phyloP scores from a whole-genome alignment of 202 grass and related monocot genomes.

The Schoenoplectus tabernaemontani region DNA sequence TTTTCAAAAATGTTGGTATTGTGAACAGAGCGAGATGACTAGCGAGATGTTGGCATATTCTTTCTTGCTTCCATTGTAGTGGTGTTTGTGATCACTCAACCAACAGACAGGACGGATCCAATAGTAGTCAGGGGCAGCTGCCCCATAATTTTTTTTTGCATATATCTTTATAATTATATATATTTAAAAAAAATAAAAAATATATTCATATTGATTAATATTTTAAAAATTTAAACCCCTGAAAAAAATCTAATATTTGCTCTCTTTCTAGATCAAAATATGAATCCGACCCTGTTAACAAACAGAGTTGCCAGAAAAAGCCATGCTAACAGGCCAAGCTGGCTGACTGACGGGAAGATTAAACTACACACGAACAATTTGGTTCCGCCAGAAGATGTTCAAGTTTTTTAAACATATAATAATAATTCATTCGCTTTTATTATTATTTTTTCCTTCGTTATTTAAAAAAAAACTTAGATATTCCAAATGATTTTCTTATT shows the following conservation, averaged over 20 bases:
- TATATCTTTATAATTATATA: no score
- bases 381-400: background rate
- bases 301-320: background rate
- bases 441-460: background rate
- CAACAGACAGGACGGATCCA: no score
- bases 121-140: no score
- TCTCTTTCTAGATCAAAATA: no score
- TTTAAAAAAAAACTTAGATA: background rate
- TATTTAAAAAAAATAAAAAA: no score
- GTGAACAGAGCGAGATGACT: background rate
- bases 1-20: no score
- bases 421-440: background rate
- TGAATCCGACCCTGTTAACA: no score
- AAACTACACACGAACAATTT: background rate
- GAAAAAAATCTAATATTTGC: no score
- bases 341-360: background rate
- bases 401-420: background rate
- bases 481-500: background rate
- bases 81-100: constrained; percentile 9
- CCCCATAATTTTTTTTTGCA: no score
- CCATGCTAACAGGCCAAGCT: background rate
- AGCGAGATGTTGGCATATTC: constrained; percentile 14
- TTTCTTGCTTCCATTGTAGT: background rate
- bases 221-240: no score
- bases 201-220: no score